phyloP scores from a whole-genome alignment of 352 stramenopile genomes.

The Phytopythium chamaehyphon region DNA sequence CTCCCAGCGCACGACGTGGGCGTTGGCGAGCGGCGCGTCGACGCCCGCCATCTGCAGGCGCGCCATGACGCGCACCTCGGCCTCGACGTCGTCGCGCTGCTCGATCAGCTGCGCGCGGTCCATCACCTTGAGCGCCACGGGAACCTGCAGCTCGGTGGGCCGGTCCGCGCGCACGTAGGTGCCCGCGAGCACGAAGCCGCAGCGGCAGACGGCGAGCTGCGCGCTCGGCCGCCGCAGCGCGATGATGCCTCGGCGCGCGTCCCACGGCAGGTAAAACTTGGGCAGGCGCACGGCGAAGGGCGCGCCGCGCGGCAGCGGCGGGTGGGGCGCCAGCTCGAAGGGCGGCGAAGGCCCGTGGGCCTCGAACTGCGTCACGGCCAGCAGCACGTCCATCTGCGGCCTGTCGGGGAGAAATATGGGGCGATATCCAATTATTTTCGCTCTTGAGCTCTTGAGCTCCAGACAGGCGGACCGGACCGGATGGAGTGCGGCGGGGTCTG shows the following conservation, averaged over 20 bases:
- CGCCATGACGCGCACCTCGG: conserved; percentile 75
- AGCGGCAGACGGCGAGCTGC: conserved; percentile 71
- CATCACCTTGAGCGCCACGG: conserved; percentile 83
- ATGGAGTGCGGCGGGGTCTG: conserved; percentile 14
- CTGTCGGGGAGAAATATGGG: no score
- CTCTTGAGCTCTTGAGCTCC: no score
- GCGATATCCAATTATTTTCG: no score
- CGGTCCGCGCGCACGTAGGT: conserved; percentile 63
- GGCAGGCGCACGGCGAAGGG: conserved; percentile 68
- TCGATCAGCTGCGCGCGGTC: conserved; percentile 61
- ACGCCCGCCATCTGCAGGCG: conserved; percentile 75
- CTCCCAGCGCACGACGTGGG: conserved; percentile 79
- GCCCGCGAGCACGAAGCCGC: conserved; percentile 72
- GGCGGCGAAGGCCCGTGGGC: conserved; percentile 40
- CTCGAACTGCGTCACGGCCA: conserved; percentile 54
- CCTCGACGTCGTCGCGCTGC: conserved; percentile 79
- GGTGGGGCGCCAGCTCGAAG: conserved; percentile 59
- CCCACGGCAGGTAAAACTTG: conserved; percentile 62
- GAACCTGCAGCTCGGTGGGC: conserved; percentile 37
- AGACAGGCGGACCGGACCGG: no score
- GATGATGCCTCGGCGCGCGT: conserved; percentile 59
- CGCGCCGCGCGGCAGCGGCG: conserved; percentile 35
- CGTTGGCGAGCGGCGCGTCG: conserved; percentile 61
- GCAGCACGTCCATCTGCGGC: conserved; percentile 87
- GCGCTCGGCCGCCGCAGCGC: conserved; percentile 63